phyloP scores from a whole-genome alignment of 768 basidiomycete genomes.

The Tephrocybe sp. region DNA sequence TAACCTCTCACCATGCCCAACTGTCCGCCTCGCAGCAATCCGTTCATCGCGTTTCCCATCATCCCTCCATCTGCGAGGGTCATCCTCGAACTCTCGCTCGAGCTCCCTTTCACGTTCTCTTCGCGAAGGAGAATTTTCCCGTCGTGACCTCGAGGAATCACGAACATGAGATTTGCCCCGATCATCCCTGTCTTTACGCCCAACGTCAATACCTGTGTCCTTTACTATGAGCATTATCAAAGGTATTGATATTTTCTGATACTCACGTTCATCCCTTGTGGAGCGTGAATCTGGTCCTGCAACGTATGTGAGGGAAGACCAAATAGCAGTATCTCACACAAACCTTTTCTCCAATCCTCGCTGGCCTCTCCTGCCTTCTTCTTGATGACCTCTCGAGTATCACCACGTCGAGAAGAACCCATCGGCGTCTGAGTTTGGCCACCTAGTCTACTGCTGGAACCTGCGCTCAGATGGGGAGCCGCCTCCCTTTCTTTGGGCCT shows the following conservation, averaged over 20 bases:
- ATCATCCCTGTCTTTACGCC: conserved; percentile 62
- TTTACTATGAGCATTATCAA: background rate
- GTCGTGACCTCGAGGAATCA: conserved; percentile 60
- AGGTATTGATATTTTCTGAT: background rate
- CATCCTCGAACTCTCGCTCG: conserved; percentile 56
- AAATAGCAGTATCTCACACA: conserved; percentile 23
- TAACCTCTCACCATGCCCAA: conserved; percentile 43
- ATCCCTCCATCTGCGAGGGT: conserved; percentile 77
- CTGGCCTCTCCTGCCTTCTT: conserved; percentile 72
- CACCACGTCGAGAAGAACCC: conserved; percentile 49
- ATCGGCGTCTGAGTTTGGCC: conserved; percentile 34
- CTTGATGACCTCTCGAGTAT: conserved; percentile 59
- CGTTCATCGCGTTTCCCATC: conserved; percentile 82
- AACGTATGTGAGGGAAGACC: conserved; percentile 11
- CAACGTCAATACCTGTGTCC: conserved; percentile 46
- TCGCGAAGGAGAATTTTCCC: conserved; percentile 55
- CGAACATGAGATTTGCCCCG: conserved; percentile 63
- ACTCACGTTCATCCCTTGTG: conserved; percentile 64
- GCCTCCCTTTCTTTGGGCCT: conserved; percentile 69
- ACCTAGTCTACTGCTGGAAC: conserved; percentile 40
- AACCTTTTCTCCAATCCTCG: conserved; percentile 88
- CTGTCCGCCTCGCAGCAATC: conserved; percentile 59
- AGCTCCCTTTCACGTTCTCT: conserved; percentile 47
- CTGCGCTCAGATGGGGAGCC: conserved; percentile 56
- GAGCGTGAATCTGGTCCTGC: conserved; percentile 52